These are phyloP conservation scores for Metarhizium robertsii DNA, from an alignment of 2,329 filamentous ascomycete genomes.

Conservation along the genomic window DNA sequence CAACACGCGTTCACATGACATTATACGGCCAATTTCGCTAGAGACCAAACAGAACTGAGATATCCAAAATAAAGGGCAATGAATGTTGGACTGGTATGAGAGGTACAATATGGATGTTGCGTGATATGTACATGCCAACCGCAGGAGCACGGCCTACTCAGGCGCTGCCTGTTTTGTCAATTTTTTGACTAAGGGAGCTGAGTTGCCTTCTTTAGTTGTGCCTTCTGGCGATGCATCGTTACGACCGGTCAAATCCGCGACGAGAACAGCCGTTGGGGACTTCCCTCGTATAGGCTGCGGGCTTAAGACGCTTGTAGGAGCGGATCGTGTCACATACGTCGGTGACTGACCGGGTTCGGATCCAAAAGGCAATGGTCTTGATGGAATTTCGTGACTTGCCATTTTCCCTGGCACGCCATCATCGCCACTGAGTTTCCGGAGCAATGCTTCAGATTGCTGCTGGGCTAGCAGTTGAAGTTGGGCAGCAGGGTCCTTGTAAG, in stretches of 20 bases:
- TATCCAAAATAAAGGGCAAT: not conserved
- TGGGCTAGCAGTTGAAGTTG: constrained; percentile 62
- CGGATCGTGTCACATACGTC: constrained; percentile 18
- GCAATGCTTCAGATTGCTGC: constrained; percentile 54
- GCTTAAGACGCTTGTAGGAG: constrained; percentile 6
- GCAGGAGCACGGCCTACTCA: no score
- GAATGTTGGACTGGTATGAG: not conserved
- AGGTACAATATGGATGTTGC: no score
- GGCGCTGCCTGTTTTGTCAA: no score
- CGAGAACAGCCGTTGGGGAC: not conserved
- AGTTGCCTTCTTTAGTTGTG: no score
- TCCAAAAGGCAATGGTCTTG: constrained; percentile 41
- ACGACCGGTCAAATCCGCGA: not conserved
- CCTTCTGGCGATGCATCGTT: not conserved
- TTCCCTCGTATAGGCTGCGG: constrained; percentile 5
- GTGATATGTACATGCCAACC: no score
- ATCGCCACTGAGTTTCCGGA: constrained; percentile 38
- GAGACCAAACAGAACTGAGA: not conserved
- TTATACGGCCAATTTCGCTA: not conserved
- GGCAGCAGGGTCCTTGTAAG: constrained; percentile 56
- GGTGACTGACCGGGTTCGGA: constrained; percentile 31
- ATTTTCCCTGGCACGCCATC: constrained; percentile 15
- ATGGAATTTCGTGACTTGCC: constrained; percentile 34
- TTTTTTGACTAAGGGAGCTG: no score
- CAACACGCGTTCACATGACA: not conserved